phyloP scores from a whole-genome alignment of 805 yeast genomes.

The Saccharomyces paradoxus region DNA sequence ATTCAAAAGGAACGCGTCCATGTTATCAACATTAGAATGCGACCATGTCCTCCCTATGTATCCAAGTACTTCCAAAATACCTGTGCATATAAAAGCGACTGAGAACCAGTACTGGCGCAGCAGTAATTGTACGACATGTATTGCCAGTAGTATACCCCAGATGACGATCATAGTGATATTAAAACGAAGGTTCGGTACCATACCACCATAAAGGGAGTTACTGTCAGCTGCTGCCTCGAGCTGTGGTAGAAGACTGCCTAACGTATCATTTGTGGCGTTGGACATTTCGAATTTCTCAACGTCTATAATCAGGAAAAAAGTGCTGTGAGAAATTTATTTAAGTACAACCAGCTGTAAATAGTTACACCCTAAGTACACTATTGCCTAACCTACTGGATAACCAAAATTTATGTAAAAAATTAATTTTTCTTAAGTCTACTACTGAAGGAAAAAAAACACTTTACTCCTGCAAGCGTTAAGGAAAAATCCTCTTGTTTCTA shows the following conservation, averaged over 20 bases:
- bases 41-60: slow-evolving; percentile 53
- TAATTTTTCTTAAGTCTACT: background rate
- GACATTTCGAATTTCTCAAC: background rate
- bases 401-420: background rate
- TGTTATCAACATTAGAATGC: slow-evolving; percentile 29
- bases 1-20: slow-evolving; percentile 50
- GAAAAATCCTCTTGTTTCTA: background rate
- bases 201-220: slow-evolving; percentile 31
- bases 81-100: slow-evolving; percentile 46
- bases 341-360: background rate
- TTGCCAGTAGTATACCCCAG: slow-evolving; percentile 40
- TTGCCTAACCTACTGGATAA: background rate
- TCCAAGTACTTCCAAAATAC: slow-evolving; percentile 57
- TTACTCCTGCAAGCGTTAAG: background rate
- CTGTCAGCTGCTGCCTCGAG: background rate
- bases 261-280: background rate
- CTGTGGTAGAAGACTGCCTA: background rate
- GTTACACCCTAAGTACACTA: background rate
- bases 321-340: background rate
- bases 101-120: slow-evolving; percentile 62
- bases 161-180: slow-evolving; percentile 50
- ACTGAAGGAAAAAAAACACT: background rate
- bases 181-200: slow-evolving; percentile 46
- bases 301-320: background rate
- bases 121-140: slow-evolving; percentile 39